Percentiles rank a stretch among this genome's conserved stretches.
These are phyloP conservation scores for Exophiala mesophila DNA, from an alignment of 2,329 filamentous ascomycete genomes.

Conservation along the genomic window DNA sequence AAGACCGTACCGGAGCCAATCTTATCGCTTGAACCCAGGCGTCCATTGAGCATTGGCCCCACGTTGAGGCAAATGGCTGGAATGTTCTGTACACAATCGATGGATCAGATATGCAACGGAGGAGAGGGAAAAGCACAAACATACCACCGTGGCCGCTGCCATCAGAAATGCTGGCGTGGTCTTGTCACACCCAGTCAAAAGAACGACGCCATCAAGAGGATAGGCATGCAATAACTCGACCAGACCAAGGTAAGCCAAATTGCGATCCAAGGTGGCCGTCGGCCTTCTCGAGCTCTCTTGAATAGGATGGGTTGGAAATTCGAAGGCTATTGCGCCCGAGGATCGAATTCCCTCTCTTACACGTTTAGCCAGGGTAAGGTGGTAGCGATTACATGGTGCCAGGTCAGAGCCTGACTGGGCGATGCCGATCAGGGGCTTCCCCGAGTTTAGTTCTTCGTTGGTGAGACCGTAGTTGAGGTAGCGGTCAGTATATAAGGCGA, in stretches of 20 bases:
- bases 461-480: slow-evolving; percentile 50
- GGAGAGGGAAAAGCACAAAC: slow-evolving; percentile 9
- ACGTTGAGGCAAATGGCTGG: slow-evolving; percentile 50
- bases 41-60: slow-evolving; percentile 51
- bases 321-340: slow-evolving; percentile 47
- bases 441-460: slow-evolving; percentile 45
- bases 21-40: slow-evolving; percentile 33
- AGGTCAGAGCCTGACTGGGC: slow-evolving; percentile 50
- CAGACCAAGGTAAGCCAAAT: slow-evolving; percentile 45
- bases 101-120: slow-evolving; percentile 7
- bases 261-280: slow-evolving; percentile 48
- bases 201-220: slow-evolving; percentile 48
- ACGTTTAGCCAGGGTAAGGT: slow-evolving; percentile 46
- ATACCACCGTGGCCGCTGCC: slow-evolving; percentile 48
- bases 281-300: slow-evolving; percentile 47
- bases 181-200: slow-evolving; percentile 51
- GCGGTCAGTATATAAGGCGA: slow-evolving; percentile 47
- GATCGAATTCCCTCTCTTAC: slow-evolving; percentile 48
- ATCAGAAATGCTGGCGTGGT: slow-evolving; percentile 49
- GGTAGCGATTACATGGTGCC: slow-evolving; percentile 48
- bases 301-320: slow-evolving; percentile 51
- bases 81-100: too few relatives aligned
- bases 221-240: slow-evolving; percentile 48
- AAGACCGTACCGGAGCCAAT: slow-evolving; percentile 45
- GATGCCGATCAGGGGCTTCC: slow-evolving; percentile 50